Base-by-base conservation (phyloP, 1,284 basidiomycete species). In the Moesziomyces parantarcticus region DNA sequence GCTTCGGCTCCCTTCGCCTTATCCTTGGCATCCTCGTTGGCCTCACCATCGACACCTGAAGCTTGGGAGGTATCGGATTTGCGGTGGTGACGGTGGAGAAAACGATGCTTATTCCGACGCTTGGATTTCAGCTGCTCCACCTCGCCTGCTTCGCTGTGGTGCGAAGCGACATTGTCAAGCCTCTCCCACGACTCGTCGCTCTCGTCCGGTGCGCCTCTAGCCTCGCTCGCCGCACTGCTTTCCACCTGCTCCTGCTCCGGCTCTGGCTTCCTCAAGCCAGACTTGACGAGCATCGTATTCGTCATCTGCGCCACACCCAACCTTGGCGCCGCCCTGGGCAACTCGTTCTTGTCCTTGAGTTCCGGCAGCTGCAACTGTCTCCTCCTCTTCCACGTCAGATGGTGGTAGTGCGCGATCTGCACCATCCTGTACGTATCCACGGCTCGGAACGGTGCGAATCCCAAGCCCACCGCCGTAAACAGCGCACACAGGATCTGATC, bases 341-440 rank as follows among this genome's bases (percentile, higher is more conserved):
- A 56, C 58, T 83, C 81, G 53, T 81, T 83, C 40, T 73, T 64
- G 44, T 83, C 78, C 50, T 71, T 49, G 7, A 83, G 66, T 32
- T 75, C 47, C 0, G 77, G 77, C 49, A 83, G 56, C 32, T 76
- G n/a, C 9, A 82, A 49, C 47, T 73, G 41, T 25, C 42, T 59
- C 26, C 81, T 66, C 25, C 77, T 61, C 56, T 70, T 74, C 54
- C 78, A 81, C 43, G 79, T 83, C 23, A 79, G 23, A n/a, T 60
- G 50, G 58, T 83, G 81, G 47, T 78, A 80, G 55, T 82, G 78
- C 10, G 65, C 81, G 40, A 83, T 83, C 64, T 79, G 66, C 11
- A 74, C 70, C 81, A 83, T 83, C 21, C 77, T 53, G 50, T 81
- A 83, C 26, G 81, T 83, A 25, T 83, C 81, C 16, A 83, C 80